Conservation (phyloP, 345 rosid species). For the Pelargonium nanum region DNA sequence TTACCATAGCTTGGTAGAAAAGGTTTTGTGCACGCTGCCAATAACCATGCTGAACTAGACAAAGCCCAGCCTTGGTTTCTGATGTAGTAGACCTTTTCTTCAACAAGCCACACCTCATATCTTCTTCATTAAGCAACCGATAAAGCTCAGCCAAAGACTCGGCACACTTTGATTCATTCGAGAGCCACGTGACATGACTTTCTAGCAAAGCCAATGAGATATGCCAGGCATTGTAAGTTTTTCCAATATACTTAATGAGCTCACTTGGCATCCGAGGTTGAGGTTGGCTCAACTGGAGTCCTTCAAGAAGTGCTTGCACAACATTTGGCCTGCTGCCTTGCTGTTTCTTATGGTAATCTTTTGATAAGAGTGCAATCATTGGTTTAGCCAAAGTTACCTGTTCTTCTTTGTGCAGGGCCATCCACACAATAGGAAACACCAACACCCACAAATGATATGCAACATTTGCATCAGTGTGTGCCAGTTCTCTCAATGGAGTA, state of each 20-base stretch:
- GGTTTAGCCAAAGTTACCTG: slow-evolving; percentile 85
- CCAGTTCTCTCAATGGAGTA: slow-evolving; percentile 84
- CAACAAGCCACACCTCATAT: slow-evolving; percentile 99
- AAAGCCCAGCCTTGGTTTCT: slow-evolving; percentile 95
- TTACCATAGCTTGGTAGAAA: slow-evolving; percentile 94
- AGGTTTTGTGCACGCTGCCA: slow-evolving; percentile 94
- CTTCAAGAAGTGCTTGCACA: slow-evolving; percentile 97
- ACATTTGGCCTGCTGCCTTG: slow-evolving; percentile 91
- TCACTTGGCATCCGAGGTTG: slow-evolving; percentile 99
- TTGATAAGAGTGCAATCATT: slow-evolving; percentile 69
- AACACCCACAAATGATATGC: slow-evolving; percentile 97
- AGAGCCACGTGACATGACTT: slow-evolving; percentile 89
- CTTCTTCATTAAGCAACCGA: slow-evolving; percentile 91
- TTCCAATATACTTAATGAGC: slow-evolving; percentile 91
- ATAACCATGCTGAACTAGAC: slow-evolving; percentile 93
- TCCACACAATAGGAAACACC: slow-evolving; percentile 98
- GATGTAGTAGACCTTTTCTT: slow-evolving; percentile 89
- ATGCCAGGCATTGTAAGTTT: slow-evolving; percentile 97
- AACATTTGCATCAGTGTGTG: slow-evolving; percentile 90
- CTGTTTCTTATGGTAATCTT: slow-evolving; percentile 97
- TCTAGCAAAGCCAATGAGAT: slow-evolving; percentile 84
- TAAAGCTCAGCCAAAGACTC: slow-evolving; percentile 97
- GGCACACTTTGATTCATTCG: slow-evolving; percentile 78
- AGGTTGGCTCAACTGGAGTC: slow-evolving; percentile 95
- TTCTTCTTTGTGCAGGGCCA: slow-evolving; percentile 78